Conservation (phyloP, 129 eudicot species). For the Scalesia atractyloides region DNA sequence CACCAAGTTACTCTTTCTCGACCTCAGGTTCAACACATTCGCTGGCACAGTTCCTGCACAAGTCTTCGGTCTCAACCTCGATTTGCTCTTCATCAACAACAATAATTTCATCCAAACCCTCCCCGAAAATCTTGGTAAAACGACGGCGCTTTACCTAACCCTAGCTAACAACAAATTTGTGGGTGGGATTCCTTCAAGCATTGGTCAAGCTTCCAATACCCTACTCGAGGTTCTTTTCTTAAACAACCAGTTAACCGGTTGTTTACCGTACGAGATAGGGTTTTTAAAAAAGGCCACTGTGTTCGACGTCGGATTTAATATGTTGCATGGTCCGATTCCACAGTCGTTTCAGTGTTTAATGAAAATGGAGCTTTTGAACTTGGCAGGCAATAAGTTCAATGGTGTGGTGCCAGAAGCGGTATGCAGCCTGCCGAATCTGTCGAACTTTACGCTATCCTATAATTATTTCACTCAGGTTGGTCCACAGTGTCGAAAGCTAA, state of each 20-base stretch:
- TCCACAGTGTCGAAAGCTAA: slow-evolving; percentile 36
- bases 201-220: slow-evolving; percentile 28
- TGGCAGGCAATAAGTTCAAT: slow-evolving; percentile 37
- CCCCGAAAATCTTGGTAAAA: slow-evolving; percentile 42
- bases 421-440: slow-evolving; percentile 30
- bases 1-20: slow-evolving; percentile 31
- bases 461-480: slow-evolving; percentile 52
- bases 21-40: slow-evolving; percentile 46
- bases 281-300: slow-evolving; percentile 16
- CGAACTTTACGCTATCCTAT: slow-evolving; percentile 32
- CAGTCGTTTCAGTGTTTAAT: slow-evolving; percentile 40
- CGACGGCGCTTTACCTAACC: slow-evolving; percentile 35
- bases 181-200: slow-evolving; percentile 44
- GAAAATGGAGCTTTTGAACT: slow-evolving; percentile 28
- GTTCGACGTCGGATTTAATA: slow-evolving; percentile 39
- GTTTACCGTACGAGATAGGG: slow-evolving; percentile 30
- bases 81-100: slow-evolving; percentile 49
- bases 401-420: slow-evolving; percentile 45
- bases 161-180: slow-evolving; percentile 44
- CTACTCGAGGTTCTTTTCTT: slow-evolving; percentile 42
- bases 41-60: slow-evolving; percentile 40
- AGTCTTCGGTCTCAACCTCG: slow-evolving; percentile 36
- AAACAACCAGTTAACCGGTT: slow-evolving; percentile 42
- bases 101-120: slow-evolving; percentile 36
- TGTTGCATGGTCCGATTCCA: slow-evolving; percentile 42